Percentiles rank a stretch among this genome's conserved stretches.
These are phyloP conservation scores for Marsdenia floribunda DNA, from an alignment of 257 asterid genomes.

Conservation along the genomic window DNA sequence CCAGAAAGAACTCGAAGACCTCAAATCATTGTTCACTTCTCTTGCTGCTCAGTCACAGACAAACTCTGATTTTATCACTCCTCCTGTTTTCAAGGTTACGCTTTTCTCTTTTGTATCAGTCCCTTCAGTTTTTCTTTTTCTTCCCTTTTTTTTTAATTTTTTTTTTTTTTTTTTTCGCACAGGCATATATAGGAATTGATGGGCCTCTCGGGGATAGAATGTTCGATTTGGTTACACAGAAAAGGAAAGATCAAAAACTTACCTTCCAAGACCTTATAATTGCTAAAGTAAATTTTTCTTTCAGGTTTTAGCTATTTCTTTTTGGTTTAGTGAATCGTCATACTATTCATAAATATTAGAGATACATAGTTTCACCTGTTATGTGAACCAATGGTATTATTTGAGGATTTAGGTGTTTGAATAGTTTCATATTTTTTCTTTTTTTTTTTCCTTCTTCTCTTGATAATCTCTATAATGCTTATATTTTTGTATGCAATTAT, in stretches of 20 bases:
- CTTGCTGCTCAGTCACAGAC: conserved; percentile 65
- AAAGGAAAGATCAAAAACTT: conserved; percentile 64
- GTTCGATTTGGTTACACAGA: conserved; percentile 68
- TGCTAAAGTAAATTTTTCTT: conserved; percentile 55
- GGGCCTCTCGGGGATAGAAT: conserved; percentile 79
- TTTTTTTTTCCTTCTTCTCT: too few species aligned
- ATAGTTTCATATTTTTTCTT: neutral
- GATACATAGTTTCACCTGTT: neutral
- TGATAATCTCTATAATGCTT: too few species aligned
- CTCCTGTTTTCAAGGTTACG: conserved; percentile 62
- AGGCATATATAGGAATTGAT: conserved; percentile 65
- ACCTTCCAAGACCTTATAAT: conserved; percentile 81
- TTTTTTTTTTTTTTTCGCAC: neutral
- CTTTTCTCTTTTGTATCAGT: neutral
- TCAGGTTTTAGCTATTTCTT: neutral
- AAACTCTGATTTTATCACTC: conserved; percentile 46
- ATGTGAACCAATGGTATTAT: neutral
- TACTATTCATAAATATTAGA: neutral
- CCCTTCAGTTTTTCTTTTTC: neutral
- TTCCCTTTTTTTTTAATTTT: too few species aligned
- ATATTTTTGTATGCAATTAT: too few species aligned
- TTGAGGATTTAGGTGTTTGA: neutral
- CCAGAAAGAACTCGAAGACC: conserved; percentile 53
- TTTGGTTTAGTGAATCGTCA: neutral
- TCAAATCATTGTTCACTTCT: conserved; percentile 56